Conservation (phyloP, 257 asterid genomes). For the Gardenia jasminoides region DNA sequence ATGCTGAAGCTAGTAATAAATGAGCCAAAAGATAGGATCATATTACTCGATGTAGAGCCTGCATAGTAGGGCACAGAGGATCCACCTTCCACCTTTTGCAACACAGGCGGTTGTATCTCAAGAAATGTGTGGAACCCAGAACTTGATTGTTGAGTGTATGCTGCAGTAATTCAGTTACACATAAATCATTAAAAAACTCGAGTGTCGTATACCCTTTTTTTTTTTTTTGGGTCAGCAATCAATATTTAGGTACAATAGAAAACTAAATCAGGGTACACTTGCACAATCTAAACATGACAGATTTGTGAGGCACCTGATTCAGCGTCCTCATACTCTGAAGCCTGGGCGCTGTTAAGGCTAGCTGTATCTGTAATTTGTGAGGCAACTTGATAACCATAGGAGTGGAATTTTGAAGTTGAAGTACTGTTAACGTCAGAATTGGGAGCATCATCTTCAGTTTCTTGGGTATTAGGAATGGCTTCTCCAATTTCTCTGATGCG, state of each 20-base stretch:
- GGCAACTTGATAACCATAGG: slow-evolving; percentile 56
- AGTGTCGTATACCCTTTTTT: not conserved
- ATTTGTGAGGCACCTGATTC: slow-evolving; percentile 65
- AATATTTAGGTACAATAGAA: not conserved
- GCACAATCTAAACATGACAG: slow-evolving; percentile 1
- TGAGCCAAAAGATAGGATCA: slow-evolving; percentile 13
- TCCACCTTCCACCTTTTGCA: slow-evolving; percentile 33
- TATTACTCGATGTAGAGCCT: slow-evolving; percentile 34
- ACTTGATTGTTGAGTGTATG: slow-evolving; percentile 56
- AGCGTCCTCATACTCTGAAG: slow-evolving; percentile 87
- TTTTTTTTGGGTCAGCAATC: not conserved
- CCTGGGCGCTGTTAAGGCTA: slow-evolving; percentile 61
- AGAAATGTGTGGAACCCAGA: slow-evolving; percentile 48
- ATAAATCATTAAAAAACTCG: slow-evolving; percentile 24
- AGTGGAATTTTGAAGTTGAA: slow-evolving; percentile 51
- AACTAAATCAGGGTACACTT: not conserved
- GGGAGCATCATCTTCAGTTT: slow-evolving; percentile 41
- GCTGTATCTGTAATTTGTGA: slow-evolving; percentile 71
- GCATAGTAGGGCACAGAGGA: slow-evolving; percentile 31
- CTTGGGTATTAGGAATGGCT: slow-evolving; percentile 41
- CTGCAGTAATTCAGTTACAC: slow-evolving; percentile 43
- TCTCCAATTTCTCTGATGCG: slow-evolving; percentile 51
- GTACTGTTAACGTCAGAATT: slow-evolving; percentile 55
- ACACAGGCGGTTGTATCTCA: slow-evolving; percentile 28
- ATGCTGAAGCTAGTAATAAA: slow-evolving; percentile 4